Conservation (phyloP, 2,329 filamentous ascomycete species). For the Dendryphion nanum region DNA sequence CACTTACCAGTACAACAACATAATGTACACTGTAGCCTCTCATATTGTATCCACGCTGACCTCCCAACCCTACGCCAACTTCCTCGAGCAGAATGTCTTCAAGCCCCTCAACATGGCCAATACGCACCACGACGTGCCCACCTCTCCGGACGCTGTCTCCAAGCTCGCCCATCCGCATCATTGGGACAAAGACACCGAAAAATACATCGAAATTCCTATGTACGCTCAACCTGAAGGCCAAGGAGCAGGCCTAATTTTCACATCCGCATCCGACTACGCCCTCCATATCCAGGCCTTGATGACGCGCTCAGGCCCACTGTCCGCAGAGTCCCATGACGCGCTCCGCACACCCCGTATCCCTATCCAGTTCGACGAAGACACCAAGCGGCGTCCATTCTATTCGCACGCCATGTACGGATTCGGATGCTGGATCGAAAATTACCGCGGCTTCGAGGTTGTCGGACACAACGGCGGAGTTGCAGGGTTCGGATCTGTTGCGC, state of each 20-base stretch:
- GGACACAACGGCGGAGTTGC: slow-evolving; percentile 4
- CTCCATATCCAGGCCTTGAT: slow-evolving; percentile 26
- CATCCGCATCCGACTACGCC: slow-evolving; percentile 18
- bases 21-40: slow-evolving; percentile 52
- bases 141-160: neutral
- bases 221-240: slow-evolving; percentile 14
- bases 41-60: slow-evolving; percentile 48
- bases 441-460: slow-evolving; percentile 7
- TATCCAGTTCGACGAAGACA: slow-evolving; percentile 2
- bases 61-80: slow-evolving; percentile 26
- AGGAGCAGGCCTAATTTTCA: slow-evolving; percentile 23
- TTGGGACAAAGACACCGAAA: neutral
- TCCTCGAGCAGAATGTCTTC: slow-evolving; percentile 38
- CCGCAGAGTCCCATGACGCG: slow-evolving; percentile 10
- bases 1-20: slow-evolving; percentile 52
- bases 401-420: slow-evolving; percentile 7
- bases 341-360: slow-evolving; percentile 14
- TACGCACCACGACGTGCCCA: slow-evolving; percentile 27
- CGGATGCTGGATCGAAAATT: slow-evolving; percentile 4
- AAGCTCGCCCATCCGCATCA: neutral
- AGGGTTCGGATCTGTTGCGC: slow-evolving; percentile 3
- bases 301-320: slow-evolving; percentile 6
- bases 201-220: slow-evolving; percentile 7
- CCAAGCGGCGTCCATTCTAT: slow-evolving; percentile 1
- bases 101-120: slow-evolving; percentile 42